Evolutionary conservation across 352 stramenopile genomes (phyloP), one percentile per base, ranked within the genome.

Genomic region (Phytophthora sp.): DNA sequence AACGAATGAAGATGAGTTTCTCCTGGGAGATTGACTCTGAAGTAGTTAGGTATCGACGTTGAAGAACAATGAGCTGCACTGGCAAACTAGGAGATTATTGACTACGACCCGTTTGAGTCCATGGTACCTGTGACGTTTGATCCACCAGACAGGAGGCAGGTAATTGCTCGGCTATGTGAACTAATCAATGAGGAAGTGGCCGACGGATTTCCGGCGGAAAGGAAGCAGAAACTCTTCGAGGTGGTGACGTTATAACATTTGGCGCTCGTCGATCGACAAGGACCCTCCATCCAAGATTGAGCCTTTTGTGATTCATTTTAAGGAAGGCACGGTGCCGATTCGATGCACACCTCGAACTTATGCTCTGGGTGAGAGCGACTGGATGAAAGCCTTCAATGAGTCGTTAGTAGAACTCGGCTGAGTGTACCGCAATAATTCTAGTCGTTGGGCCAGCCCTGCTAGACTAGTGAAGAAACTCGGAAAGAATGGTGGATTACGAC

Each of bases 361-460:
- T 16, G 41, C 21, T 29, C 20, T 21, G n/a, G 9, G 20, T 18
- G 20, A 49, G 21, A 20, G 41, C 12, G 41, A 49, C 1, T 49
- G 41, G 41, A 49, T 49, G 41, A 49, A 29, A 21, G 13, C n/a
- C 3, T 49, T 49, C 21, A 49, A 49, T 49, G 41, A 49, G 24
- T 49, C 20, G 1, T 21, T 49, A 3, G 41, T 49, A 7, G 20
- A 9, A 20, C 20, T 49, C 8, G 8, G 41, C 2, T 49, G 41
- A 21, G 41, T 49, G 8, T 30, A 49, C 11, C 41, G 41, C 9
- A 31, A 49, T 18, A 21, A 49, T 8, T 12, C 35, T 2, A 41
- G 35, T 41, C 7, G 35, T 9, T 41, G 35, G 15, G 7, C 7
- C 12, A 41, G 35, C 12, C 35, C 35, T 20, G 35, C 35, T 21